These are phyloP conservation scores for Aotearoamyces nothofagi DNA, from an alignment of 2,329 filamentous ascomycete genomes.

Conservation along the genomic window DNA sequence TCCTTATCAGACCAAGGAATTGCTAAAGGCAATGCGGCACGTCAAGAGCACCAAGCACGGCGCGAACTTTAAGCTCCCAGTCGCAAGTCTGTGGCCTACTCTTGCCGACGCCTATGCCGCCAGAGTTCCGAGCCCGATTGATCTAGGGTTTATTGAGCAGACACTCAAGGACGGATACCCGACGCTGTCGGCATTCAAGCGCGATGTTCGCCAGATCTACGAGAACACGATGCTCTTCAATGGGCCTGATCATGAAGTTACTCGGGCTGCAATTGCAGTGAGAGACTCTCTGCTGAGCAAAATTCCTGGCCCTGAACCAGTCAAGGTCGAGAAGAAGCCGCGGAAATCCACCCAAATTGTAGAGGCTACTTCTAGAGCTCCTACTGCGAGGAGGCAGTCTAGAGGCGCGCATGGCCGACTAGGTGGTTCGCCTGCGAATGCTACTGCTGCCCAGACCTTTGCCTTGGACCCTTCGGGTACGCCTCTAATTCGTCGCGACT, in stretches of 20 bases:
- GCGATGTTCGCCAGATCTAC: constrained; percentile 64
- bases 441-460: constrained; percentile 41
- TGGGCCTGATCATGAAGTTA: constrained; percentile 59
- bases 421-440: constrained; percentile 17
- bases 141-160: constrained; percentile 68
- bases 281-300: constrained; percentile 45
- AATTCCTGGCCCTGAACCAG: constrained; percentile 43
- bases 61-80: constrained; percentile 59
- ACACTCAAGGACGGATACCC: constrained; percentile 61
- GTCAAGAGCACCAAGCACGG: constrained; percentile 81
- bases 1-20: constrained; percentile 40
- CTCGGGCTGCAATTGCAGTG: constrained; percentile 35
- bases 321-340: constrained; percentile 45
- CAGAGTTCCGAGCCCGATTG: constrained; percentile 63
- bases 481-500: constrained; percentile 75
- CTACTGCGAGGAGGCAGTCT: constrained; percentile 22
- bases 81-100: constrained; percentile 57
- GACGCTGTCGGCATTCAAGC: constrained; percentile 55
- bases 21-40: constrained; percentile 51
- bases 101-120: constrained; percentile 62
- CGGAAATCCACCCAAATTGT: constrained; percentile 25
- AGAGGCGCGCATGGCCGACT: constrained; percentile 18
- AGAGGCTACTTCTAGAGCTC: constrained; percentile 21
- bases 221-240: constrained; percentile 75
- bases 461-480: constrained; percentile 65